Evolutionary conservation across 768 basidiomycete genomes (phyloP).

Genomic region (Mycena galopus): DNA sequence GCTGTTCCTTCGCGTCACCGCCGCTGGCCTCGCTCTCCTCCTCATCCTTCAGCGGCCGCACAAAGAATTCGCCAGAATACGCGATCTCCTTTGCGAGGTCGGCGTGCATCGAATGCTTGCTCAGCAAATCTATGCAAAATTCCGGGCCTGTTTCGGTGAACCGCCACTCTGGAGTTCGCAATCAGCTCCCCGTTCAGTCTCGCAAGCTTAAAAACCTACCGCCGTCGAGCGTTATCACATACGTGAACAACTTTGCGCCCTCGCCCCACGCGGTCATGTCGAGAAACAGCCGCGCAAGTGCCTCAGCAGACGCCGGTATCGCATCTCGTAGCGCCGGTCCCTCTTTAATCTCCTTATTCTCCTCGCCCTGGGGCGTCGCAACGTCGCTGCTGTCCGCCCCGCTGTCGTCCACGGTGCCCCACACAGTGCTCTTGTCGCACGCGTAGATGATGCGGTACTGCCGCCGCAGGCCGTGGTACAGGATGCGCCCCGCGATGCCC

Average conservation of each 20-base stretch:
- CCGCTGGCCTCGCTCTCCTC: neutral
- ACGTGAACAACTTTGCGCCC: constrained; percentile 58
- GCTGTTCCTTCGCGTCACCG: neutral
- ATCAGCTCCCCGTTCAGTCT: neutral
- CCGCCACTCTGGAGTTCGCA: constrained; percentile 44
- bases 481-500: constrained; percentile 53
- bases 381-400: constrained; percentile 22
- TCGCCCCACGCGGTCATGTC: constrained; percentile 57
- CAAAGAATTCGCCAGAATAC: constrained; percentile 58
- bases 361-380: constrained; percentile 23
- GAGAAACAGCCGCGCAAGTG: constrained; percentile 53
- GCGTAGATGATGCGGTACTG: constrained; percentile 57
- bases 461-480: constrained; percentile 54
- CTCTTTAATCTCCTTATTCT: constrained; percentile 26
- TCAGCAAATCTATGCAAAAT: constrained; percentile 56
- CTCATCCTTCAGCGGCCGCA: constrained; percentile 37
- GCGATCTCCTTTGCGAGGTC: constrained; percentile 58
- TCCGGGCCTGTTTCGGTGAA: constrained; percentile 63
- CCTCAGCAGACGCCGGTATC: constrained; percentile 33
- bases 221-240: constrained; percentile 59
- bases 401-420: constrained; percentile 45
- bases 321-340: neutral
- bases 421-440: constrained; percentile 52
- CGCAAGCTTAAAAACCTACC: constrained; percentile 2
- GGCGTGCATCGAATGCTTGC: constrained; percentile 63